Base-by-base conservation (phyloP, 176 grass and related monocot genomes). In the Lolium perenne region DNA sequence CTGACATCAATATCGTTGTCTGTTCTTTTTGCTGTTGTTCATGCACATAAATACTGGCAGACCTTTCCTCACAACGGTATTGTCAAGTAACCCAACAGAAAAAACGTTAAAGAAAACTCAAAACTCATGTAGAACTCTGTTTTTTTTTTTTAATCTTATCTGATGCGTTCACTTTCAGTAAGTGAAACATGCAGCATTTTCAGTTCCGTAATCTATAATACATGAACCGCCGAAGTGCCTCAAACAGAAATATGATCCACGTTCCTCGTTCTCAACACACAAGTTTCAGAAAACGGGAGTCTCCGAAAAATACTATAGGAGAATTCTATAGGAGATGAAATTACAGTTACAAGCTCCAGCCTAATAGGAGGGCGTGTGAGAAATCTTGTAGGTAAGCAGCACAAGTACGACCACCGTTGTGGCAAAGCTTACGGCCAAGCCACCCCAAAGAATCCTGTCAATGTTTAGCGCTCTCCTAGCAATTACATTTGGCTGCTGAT, bases 401-500 rank as follows among this genome's bases (percentile, higher is more conserved):
- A 56, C 64, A 69, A 94, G 25, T 20, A 95, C 20, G 67, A 48
- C 74, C 16, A 88, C 23, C 3, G 90, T 86, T 25, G 82, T 90
- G 32, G 86, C 81, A 57, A 90, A 90, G 66, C 93, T 95, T 15
- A 86, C 40, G 15, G 83, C 63, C 60, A 98, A 45, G 53, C 84
- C 89, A 56, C 87, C 81, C 83, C 92, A 82, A 48, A 95, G 78
- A 63, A 95, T 80, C 32, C 23, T 86, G 74, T 98, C 96, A 48
- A 92, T 13, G 20, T 83, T 66, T 41, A 61, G 45, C 10, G 77
- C 63, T 49, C 76, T 82, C 10, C 74, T 86, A 48, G 45, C 70
- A 59, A 66, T 73, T 75, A 81, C 45, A 55, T 81, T 46, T 60
- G 49, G 55, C 69, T 61, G 40, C 38, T 55, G 70, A 45, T 87